Conservation (phyloP, 2,329 filamentous ascomycete genomes). For the Penicillium brasilianum region DNA sequence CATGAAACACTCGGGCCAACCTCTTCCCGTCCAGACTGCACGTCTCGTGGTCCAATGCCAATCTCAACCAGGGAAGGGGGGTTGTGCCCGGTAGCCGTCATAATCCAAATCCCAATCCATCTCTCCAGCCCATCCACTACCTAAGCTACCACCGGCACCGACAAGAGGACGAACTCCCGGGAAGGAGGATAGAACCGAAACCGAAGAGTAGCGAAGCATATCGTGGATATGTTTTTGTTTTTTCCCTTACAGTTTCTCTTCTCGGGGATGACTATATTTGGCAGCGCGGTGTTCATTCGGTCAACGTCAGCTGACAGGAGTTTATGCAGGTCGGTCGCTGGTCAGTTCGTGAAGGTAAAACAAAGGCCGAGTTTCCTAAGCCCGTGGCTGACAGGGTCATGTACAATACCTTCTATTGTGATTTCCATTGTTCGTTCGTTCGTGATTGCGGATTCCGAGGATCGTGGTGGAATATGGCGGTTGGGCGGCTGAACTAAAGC, state of each 20-base stretch:
- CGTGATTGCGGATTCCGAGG: too few species aligned
- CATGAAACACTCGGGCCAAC: slow-evolving; percentile 4
- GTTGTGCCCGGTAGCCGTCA: slow-evolving; percentile 13
- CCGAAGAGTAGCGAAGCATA: background rate
- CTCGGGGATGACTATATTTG: background rate
- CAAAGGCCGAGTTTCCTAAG: background rate
- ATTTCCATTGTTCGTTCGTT: background rate
- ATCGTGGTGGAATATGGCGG: background rate
- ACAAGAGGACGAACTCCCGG: slow-evolving; percentile 2
- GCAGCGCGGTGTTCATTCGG: background rate
- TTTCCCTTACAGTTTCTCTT: background rate
- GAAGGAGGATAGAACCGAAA: slow-evolving; percentile 18
- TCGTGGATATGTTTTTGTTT: background rate
- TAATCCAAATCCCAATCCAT: slow-evolving; percentile 19
- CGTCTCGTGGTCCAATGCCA: slow-evolving; percentile 1
- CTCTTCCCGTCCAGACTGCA: background rate
- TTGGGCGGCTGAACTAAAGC: background rate
- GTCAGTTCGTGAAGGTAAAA: slow-evolving; percentile 1
- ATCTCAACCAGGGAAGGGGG: slow-evolving; percentile 16
- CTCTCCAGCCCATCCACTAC: too few species aligned
- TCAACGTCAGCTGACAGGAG: slow-evolving; percentile 12
- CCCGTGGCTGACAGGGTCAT: background rate
- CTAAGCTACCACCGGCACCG: too few species aligned
- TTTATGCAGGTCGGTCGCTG: background rate
- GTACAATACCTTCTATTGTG: background rate